phyloP scores from a whole-genome alignment of 345 rosid genomes.

The Syzygium aqueum region DNA sequence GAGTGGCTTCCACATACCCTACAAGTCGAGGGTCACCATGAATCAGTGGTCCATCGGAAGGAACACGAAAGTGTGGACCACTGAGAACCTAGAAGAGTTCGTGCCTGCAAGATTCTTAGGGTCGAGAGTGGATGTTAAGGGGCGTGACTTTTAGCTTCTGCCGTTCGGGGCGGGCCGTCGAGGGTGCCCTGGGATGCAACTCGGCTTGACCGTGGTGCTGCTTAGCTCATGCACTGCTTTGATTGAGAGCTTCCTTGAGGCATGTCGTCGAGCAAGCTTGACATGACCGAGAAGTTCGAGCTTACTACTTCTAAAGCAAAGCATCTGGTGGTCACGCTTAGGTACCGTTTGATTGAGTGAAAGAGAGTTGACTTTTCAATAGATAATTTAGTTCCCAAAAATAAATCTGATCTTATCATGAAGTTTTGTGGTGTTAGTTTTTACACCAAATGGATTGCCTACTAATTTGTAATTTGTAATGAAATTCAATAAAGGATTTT shows the following conservation, averaged over 20 bases:
- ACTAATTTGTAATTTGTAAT: neutral
- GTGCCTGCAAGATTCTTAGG: constrained; percentile 31
- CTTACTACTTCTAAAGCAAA: constrained; percentile 16
- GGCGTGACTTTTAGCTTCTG: constrained; percentile 29
- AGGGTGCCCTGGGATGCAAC: constrained; percentile 30
- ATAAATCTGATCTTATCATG: neutral
- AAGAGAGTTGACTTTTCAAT: neutral
- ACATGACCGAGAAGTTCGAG: constrained; percentile 36
- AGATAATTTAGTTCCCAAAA: neutral
- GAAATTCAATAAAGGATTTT: neutral
- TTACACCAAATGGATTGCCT: neutral
- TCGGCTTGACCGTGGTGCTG: constrained; percentile 25
- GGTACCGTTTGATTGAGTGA: constrained; percentile 10
- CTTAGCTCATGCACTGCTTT: constrained; percentile 42
- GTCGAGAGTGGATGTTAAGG: constrained; percentile 14
- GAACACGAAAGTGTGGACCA: constrained; percentile 19
- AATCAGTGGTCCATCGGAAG: constrained; percentile 35
- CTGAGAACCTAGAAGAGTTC: constrained; percentile 20
- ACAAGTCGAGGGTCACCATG: constrained; percentile 14
- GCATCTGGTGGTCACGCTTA: constrained; percentile 23
- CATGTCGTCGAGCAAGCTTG: constrained; percentile 11
- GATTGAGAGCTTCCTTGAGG: constrained; percentile 31
- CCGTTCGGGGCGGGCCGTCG: constrained; percentile 42
- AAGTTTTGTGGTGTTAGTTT: neutral
- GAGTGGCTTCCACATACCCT: constrained; percentile 21